phyloP scores from a whole-genome alignment of 208 protist species.

The Entamoeba nuttalli region DNA sequence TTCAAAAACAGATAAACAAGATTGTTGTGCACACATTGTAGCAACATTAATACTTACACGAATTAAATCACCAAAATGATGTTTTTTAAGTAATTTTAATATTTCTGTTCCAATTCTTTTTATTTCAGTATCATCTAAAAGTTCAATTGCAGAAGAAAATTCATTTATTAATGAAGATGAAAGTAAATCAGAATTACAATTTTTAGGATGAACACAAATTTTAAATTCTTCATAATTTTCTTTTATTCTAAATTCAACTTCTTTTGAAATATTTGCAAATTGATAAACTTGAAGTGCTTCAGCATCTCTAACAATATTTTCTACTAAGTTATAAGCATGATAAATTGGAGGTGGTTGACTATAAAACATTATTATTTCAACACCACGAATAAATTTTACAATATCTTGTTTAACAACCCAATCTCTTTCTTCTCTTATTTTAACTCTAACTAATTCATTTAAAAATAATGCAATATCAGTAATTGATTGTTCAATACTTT shows the following conservation, averaged over 20 bases:
- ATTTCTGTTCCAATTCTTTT: not conserved
- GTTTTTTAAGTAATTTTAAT: not conserved
- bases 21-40: not conserved
- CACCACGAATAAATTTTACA: not conserved
- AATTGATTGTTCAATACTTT: not conserved
- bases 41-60: not conserved
- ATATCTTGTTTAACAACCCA: not conserved
- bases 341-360: not conserved
- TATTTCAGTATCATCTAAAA: not conserved
- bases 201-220: not conserved
- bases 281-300: not conserved
- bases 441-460: not conserved
- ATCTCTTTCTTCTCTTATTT: not conserved
- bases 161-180: not conserved
- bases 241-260: not conserved
- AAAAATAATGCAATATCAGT: not conserved
- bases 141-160: not conserved
- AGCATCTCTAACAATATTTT: not conserved
- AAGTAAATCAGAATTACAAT: not conserved
- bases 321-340: not conserved
- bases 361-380: not conserved
- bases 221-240: not conserved
- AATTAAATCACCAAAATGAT: not conserved
- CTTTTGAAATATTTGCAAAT: not conserved
- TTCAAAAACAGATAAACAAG: not conserved